Evolutionary conservation across 495 filamentous ascomycete genomes (phyloP), one percentile per base, ranked within the genome.

Genomic region (Trichoderma gamsii): DNA sequence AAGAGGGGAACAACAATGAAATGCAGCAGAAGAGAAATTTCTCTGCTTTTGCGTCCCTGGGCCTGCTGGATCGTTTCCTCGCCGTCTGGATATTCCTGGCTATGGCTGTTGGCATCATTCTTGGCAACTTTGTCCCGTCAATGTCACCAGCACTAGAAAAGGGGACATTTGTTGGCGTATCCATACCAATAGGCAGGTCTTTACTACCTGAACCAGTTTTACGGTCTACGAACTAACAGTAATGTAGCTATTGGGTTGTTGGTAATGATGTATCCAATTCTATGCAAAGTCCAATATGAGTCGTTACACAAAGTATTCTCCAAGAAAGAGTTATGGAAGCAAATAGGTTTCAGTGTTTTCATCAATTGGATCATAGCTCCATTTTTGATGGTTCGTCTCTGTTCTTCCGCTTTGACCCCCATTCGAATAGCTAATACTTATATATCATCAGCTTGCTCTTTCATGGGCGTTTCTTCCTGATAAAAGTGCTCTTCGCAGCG

Each of bases 191-290:
- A 61, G 90, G 89, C 90, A 75, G 65, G 84, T 75, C 1, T 12
- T 67, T 25, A n/a, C 41, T n/a, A 69, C n/a, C 68, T 68, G n/a
- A 18, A 1, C n/a, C 11, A n/a, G 0, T 5, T 49, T 4, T 0
- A 18, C 4, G 8, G 2, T n/a, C 27, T 35, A 29, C 63, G 2
- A 2, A 52, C 4, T 52, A 52, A 52, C 21, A 6, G 0, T 52
- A 21, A 9, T 52, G 8, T 41, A 91, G 91, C 92, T 0, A 77
- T 94, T 69, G 92, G 93, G 15, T 80, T 97, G 23, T 83, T 97
- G 9, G 86, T 95, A 35, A 97, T 96, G 92, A 97, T 97, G 92
- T 96, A 96, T 72, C 93, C 93, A 0, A 96, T 96, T 69, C 81
- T 96, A 25, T 95, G 93, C 85, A 97, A 97, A 77, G 89, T 97